phyloP scores from a whole-genome alignment of 2,329 filamentous ascomycete species.

The Colletotrichum sansevieriae region DNA sequence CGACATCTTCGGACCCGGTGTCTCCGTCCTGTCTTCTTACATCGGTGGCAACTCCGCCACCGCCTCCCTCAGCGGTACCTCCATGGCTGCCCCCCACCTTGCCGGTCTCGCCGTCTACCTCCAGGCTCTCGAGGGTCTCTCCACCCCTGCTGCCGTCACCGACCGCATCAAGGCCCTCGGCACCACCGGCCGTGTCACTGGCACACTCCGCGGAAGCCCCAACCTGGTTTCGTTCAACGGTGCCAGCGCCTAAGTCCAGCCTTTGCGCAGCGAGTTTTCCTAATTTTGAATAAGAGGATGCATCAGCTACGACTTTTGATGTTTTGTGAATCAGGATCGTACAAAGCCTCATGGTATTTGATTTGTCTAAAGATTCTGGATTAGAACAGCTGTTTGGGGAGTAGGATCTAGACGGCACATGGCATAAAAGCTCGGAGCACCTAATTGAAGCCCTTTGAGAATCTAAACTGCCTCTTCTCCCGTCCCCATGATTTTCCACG shows the following conservation, averaged over 20 bases:
- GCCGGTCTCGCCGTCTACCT: constrained; percentile 73
- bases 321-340: neutral
- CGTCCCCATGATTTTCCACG: no score
- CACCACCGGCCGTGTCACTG: constrained; percentile 54
- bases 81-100: constrained; percentile 73
- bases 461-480: no score
- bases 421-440: no score
- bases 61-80: constrained; percentile 68
- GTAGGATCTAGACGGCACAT: no score
- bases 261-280: neutral
- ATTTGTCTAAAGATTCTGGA: no score
- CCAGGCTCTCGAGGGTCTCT: constrained; percentile 55
- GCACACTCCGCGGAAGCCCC: constrained; percentile 51
- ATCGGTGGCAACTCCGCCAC: constrained; percentile 56
- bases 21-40: constrained; percentile 61
- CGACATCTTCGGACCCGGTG: constrained; percentile 66
- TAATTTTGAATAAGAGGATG: constrained; percentile 8
- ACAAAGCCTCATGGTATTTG: no score
- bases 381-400: no score
- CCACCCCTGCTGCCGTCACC: constrained; percentile 58
- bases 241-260: constrained; percentile 24
- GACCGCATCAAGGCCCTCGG: constrained; percentile 57
- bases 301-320: neutral
- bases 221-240: constrained; percentile 66
- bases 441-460: no score